Evolutionary conservation across 805 yeast genomes (phyloP), one percentile per base, ranked within the genome.

Genomic region (Candida krabiensis): DNA sequence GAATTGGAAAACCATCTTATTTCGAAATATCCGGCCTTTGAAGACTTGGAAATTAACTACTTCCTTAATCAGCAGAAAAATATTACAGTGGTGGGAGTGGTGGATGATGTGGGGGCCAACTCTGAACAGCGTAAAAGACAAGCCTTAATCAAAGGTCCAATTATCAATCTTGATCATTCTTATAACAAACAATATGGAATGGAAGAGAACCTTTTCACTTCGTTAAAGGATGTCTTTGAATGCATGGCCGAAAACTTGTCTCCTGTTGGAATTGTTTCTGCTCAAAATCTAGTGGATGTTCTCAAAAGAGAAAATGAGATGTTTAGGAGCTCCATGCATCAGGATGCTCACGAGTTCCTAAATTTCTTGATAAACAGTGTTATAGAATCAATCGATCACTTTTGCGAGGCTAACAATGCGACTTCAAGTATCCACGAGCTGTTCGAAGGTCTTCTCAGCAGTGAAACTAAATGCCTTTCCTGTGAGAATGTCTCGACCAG

Each of bases 291-390:
- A 33, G 77, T 93, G 30, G 83, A 79, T 31, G 82, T 83, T 37
- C 67, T 91, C 38, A 91, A 88, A 59, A 75, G 75, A 40, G 90
- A 86, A 48, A 93, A 91, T 58, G 86, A 81, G 50, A 67, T 91
- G 52, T 93, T 93, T 61, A 71, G 96, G 45, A 83, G 88, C 40
- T 80, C 86, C 29, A 90, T 89, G 96, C 99, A 93, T 60, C 99
- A 93, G 58, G 99, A 93, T 68, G 97, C 98, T 4, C 99, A 93
- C 63, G 99, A 93, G 64, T 93, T 93, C 61, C 73, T 90, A 56
- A 91, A 90, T 59, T 90, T 86, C 55, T 60, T 90, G 49, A 68
- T 93, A 37, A 93, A 93, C 61, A 76, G 67, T 49, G 69, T 71
- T 14, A 66, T 75, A 11, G 89, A 86, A 46, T 71, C 84, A 13